Base-by-base conservation (phyloP, 768 basidiomycete species). In the Kwoniella sp. region DNA sequence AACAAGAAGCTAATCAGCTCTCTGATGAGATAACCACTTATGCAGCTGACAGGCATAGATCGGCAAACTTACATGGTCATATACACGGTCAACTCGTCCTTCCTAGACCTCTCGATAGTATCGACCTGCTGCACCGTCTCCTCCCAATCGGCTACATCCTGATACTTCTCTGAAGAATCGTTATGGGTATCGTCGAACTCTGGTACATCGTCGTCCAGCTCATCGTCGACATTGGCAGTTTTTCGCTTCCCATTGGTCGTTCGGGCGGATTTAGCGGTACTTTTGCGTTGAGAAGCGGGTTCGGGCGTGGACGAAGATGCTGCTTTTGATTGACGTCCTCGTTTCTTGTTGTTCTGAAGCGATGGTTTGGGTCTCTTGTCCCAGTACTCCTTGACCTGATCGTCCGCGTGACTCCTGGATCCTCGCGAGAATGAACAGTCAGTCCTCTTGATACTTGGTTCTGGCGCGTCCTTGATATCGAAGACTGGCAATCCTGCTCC, bases 131-230 rank as follows among this genome's bases (percentile, higher is more conserved):
- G 49, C 3, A 79, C 75, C 33, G 67, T 37, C 15, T 75, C 73
- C 66, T 79, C 78, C 78, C 78, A 79, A 55, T 68, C 66, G 40
- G 54, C 33, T 33, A 76, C 54, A 58, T 77, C 72, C 55, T 69
- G 64, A 49, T 77, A 79, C 47, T 69, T 69, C 24, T 63, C 68
- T 33, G 70, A 61, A 17, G 58, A 51, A 56, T 77, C 78, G 19
- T 66, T 65, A 64, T 77, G 73, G 7, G 69, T 66, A 29, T 60
- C 57, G 15, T 68, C 66, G 54, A 55, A 73, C 5, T 56, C 60
- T 2, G 65, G 64, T 6, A 55, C 57, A 17, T 55, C 65, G 2
- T 67, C 68, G 5, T 67, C 68, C 6, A 55, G 64, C 19, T 68
- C 61, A 40, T 68, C 65, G 7, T 68, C 62, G 7, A 24, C 48